These are phyloP conservation scores for Trichoderma sp. DNA, from an alignment of 2,329 filamentous ascomycete species.

Conservation along the genomic window DNA sequence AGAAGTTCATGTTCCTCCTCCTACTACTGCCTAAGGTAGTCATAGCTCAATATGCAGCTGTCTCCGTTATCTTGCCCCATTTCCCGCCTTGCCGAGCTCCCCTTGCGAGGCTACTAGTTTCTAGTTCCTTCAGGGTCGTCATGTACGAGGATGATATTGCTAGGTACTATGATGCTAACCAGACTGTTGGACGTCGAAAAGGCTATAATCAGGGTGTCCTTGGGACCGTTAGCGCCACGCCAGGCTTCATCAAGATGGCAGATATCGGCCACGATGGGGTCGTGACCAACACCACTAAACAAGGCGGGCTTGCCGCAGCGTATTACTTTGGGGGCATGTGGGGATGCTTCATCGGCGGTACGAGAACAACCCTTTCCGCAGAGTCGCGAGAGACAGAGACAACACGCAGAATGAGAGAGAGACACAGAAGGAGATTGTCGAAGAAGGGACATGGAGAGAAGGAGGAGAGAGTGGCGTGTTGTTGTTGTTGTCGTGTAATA, in stretches of 20 bases:
- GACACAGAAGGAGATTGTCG: neutral
- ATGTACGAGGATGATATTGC: too few species aligned
- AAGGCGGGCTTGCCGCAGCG: conserved; percentile 56
- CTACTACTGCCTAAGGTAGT: too few species aligned
- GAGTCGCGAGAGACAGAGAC: neutral
- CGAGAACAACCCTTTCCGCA: neutral
- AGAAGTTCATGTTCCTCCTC: neutral
- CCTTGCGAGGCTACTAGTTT: conserved; percentile 9
- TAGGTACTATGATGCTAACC: neutral
- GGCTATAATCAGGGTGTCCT: conserved; percentile 60
- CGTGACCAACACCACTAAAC: conserved; percentile 51
- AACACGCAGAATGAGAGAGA: neutral
- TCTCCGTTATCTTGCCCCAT: neutral
- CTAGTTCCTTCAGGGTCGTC: too few species aligned
- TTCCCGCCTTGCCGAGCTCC: neutral
- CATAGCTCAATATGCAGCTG: too few species aligned
- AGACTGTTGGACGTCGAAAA: conserved; percentile 30
- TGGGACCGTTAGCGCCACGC: conserved; percentile 52
- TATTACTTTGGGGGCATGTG: conserved; percentile 56
- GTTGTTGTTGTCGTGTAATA: neutral
- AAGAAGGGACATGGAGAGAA: neutral
- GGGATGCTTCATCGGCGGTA: conserved; percentile 51
- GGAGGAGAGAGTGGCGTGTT: neutral
- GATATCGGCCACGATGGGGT: conserved; percentile 51
- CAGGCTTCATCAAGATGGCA: conserved; percentile 46